Percentiles rank a stretch among this genome's conserved stretches.
Evolutionary conservation across 371 early-diverging fungal genomes (phyloP).

Genomic region (Encephalitozoon intestinalis): DNA sequence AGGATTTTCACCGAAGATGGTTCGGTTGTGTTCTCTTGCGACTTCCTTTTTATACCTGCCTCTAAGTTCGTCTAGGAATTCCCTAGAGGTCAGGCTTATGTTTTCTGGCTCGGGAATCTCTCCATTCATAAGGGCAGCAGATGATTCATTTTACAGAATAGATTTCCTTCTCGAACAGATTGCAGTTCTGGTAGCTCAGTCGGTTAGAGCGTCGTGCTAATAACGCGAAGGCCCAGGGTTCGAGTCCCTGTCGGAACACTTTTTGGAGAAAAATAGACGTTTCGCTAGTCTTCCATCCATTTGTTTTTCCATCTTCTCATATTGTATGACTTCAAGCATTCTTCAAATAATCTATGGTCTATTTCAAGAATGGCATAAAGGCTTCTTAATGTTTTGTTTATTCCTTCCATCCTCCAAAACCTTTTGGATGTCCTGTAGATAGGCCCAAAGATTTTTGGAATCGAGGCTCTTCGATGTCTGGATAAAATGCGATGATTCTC

Average conservation of each 20-base stretch:
- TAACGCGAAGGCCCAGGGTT: slow-evolving; percentile 40
- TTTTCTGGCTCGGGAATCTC: not conserved
- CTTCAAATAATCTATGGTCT: slow-evolving; percentile 16
- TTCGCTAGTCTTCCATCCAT: not conserved
- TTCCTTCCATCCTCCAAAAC: slow-evolving; percentile 9
- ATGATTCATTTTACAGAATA: not conserved
- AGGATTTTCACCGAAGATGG: not conserved
- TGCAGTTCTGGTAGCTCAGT: slow-evolving; percentile 29
- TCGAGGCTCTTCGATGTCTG: not conserved
- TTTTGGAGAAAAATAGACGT: no score
- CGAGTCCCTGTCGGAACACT: slow-evolving; percentile 29
- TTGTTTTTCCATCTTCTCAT: not conserved
- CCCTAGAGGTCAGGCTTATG: not conserved
- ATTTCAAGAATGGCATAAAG: slow-evolving; percentile 10
- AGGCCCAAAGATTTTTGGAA: slow-evolving; percentile 27
- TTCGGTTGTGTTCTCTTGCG: not conserved
- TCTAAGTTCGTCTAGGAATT: not conserved
- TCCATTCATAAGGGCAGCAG: not conserved
- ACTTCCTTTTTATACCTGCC: not conserved
- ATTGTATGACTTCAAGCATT: slow-evolving; percentile 25
- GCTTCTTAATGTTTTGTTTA: not conserved
- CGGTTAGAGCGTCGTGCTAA: slow-evolving; percentile 40
- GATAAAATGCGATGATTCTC: not conserved
- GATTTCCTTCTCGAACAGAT: no score
- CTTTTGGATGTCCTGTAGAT: slow-evolving; percentile 16